Base-by-base conservation (phyloP, 495 filamentous ascomycete species). In the Lepraria neglecta region DNA sequence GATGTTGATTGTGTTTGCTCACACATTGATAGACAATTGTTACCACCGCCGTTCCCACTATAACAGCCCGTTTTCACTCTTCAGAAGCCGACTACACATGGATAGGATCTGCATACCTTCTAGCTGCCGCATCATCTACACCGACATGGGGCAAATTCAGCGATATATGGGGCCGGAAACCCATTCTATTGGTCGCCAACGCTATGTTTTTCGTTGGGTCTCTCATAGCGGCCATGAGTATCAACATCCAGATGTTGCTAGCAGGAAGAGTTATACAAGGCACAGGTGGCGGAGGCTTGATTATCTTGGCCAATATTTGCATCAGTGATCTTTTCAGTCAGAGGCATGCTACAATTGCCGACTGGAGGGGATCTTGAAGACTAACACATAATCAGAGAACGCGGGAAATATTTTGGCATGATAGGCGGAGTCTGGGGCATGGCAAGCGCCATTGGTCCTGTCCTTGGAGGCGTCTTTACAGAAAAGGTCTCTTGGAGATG, bases 101-200 rank as follows among this genome's bases (percentile, higher is more conserved):
- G 88, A 88, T 91, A 67, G 86, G 85, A 2, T 84, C 82, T 21
- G 83, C 84, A 11, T 89, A 86, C 67, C 76, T 87, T 21, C 80
- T 94, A 9, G 85, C 84, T 19, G 85, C 82, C 69, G 78, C 85
- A 2, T 82, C 88, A 4, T 81, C 82, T 31, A 84, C 84, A 27
- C 88, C 88, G 0, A 76, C 84, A 58, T 92, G 89, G 89, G 89
- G 87, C n/a, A 91, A 91, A 69, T 72, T 92, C 43, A 86, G 82
- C 65, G 91, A 95, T 68, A 92, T 96, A 60, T 95, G 84, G 79
- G 91, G 91, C 1, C 82, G 91, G 28, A 96, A 95, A 68, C 83
- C 81, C 3, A 86, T 94, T 55, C 76, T 95, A 51, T 74, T 96
- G 11, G 57, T 85, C 2, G 88, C 89, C 42, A 89, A 86, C 45